Evolutionary conservation across 1,284 basidiomycete genomes (phyloP).

Genomic region (Tylopilus orsonianus): DNA sequence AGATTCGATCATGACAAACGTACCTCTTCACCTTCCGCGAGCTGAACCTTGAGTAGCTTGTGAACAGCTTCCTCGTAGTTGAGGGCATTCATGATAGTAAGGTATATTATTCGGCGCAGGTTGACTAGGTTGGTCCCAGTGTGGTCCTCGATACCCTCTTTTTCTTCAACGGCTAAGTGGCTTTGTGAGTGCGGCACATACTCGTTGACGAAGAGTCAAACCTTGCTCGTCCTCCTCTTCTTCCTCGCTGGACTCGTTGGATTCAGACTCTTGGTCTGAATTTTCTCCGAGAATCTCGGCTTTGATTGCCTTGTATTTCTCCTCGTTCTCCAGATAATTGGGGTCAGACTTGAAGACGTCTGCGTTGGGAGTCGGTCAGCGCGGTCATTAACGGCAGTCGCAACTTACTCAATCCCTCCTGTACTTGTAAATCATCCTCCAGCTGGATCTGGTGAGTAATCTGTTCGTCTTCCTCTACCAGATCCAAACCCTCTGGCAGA

Average conservation of each 20-base stretch:
- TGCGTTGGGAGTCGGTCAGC: constrained; percentile 34
- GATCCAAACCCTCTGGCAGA: constrained; percentile 88
- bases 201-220: constrained; percentile 15
- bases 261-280: constrained; percentile 67
- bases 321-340: constrained; percentile 88
- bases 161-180: constrained; percentile 59
- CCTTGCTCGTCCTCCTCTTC: constrained; percentile 62
- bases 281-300: constrained; percentile 91
- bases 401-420: constrained; percentile 87
- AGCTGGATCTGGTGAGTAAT: constrained; percentile 93
- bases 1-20: constrained; percentile 17
- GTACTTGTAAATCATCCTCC: constrained; percentile 90
- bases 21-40: constrained; percentile 92
- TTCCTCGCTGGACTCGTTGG: constrained; percentile 61
- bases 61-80: constrained; percentile 99
- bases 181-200: constrained; percentile 13
- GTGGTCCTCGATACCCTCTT: constrained; percentile 90
- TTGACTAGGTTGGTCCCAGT: constrained; percentile 97
- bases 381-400: not conserved
- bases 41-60: constrained; percentile 92
- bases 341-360: constrained; percentile 97
- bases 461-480: constrained; percentile 97
- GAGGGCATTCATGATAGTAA: constrained; percentile 98
- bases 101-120: constrained; percentile 89
- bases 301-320: constrained; percentile 91